Evolutionary conservation across 2,329 filamentous ascomycete species (phyloP), one percentile per base, ranked within the genome.

Genomic region (Penicillium sp.): DNA sequence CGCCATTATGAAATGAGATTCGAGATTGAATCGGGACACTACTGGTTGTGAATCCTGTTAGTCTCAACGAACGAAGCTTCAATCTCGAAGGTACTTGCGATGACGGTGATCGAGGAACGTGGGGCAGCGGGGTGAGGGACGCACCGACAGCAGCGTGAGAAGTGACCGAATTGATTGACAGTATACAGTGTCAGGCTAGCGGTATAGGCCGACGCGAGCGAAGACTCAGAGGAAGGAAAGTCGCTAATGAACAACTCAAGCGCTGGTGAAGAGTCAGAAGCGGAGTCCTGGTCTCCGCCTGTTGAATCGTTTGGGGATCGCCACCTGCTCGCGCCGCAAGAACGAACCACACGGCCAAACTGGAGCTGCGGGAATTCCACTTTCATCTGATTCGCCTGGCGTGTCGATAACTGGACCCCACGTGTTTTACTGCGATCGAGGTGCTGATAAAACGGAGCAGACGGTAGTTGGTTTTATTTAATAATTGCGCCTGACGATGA

Each of bases 1-100:
- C 38, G 79, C 65, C 79, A 81, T 80, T 33, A 16, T 74, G 33
- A 52, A 33, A 16, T 33, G 38, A 25, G 30, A 25, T 38, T 28
- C 5, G 3, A 22, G 49, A 16, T 10, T 6, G 11, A 14, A 52
- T 3, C 5, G 13, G 5, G 30, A 37, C 30, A 37, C 10, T 25
- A n/a, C 25, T 35, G 13, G n/a, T 26, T 16, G 26, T 16, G 0
- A 10, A 11, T 49, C 1, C 16, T 14, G 42, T 54, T 6, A 59
- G 40, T 22, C 11, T 22, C n/a, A 16, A 16, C 10, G 30, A 19
- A 35, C 38, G n/a, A 38, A 33, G 14, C 25, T 52, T 43, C 4
- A 19, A 33, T 33, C 19, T 33, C 37, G 55, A 60, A 16, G 48
- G 53, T 42, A 42, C 38, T 58, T 40, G 48, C 33, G 40, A 38